phyloP scores from a whole-genome alignment of 2,329 filamentous ascomycete species.

The Thielaviopsis cerberus region DNA sequence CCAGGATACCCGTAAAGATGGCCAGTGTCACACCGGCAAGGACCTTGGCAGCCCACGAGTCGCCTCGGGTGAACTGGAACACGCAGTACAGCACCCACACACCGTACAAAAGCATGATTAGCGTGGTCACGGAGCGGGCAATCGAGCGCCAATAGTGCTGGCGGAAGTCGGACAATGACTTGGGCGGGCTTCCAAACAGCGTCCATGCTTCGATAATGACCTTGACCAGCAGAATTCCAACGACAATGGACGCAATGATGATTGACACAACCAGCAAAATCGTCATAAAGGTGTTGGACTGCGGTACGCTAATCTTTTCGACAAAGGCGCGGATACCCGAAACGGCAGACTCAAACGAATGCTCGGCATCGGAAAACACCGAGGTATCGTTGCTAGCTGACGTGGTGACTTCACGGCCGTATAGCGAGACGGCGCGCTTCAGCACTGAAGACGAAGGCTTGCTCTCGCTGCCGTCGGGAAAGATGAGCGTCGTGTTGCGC shows the following conservation, averaged over 20 bases:
- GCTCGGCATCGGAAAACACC: conserved; percentile 15
- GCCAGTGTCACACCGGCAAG: conserved; percentile 67
- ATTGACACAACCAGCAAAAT: conserved; percentile 78
- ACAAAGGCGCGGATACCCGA: conserved; percentile 64
- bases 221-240: conserved; percentile 77
- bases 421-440: not conserved
- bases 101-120: conserved; percentile 83
- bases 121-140: conserved; percentile 68
- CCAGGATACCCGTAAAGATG: conserved; percentile 64
- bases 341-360: conserved; percentile 33
- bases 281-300: conserved; percentile 90
- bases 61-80: conserved; percentile 82
- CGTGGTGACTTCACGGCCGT: not conserved
- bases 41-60: conserved; percentile 80
- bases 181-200: conserved; percentile 71
- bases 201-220: conserved; percentile 81
- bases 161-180: conserved; percentile 64
- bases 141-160: conserved; percentile 93
- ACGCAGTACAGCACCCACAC: conserved; percentile 92
- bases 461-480: conserved; percentile 38
- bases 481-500: conserved; percentile 57
- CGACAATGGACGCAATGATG: conserved; percentile 62
- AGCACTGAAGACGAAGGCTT: conserved; percentile 17
- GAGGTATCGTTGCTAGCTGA: conserved; percentile 25
- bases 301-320: conserved; percentile 69